These are phyloP conservation scores for Wickerhamomyces bovis DNA, from an alignment of 805 yeast species.

Conservation along the genomic window DNA sequence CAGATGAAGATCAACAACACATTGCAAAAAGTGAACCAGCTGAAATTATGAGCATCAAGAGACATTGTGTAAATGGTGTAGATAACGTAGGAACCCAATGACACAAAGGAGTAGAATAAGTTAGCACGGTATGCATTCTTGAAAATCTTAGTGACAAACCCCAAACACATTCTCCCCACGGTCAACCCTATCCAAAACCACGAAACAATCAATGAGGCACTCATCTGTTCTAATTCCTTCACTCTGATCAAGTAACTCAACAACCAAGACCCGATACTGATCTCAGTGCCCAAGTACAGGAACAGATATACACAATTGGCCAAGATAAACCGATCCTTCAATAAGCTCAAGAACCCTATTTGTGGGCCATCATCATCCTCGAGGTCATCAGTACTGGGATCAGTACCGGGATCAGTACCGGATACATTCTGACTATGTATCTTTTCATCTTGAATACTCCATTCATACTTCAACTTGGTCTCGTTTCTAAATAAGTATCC, in stretches of 20 bases:
- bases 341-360: slow-evolving; percentile 8
- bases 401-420: too few relatives aligned
- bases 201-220: slow-evolving; percentile 58
- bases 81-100: slow-evolving; percentile 26
- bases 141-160: slow-evolving; percentile 47
- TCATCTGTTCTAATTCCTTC: slow-evolving; percentile 39
- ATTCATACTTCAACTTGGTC: slow-evolving; percentile 28
- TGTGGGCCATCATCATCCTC: slow-evolving; percentile 11
- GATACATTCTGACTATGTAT: not conserved
- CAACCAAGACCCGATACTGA: slow-evolving; percentile 66
- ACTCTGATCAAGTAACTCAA: slow-evolving; percentile 55
- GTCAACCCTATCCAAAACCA: slow-evolving; percentile 73
- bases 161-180: slow-evolving; percentile 52
- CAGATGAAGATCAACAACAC: slow-evolving; percentile 28
- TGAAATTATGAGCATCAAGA: slow-evolving; percentile 33
- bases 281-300: slow-evolving; percentile 65
- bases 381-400: too few relatives aligned
- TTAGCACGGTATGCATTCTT: slow-evolving; percentile 36
- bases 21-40: slow-evolving; percentile 5
- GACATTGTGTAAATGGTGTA: slow-evolving; percentile 12
- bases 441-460: slow-evolving; percentile 1
- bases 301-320: slow-evolving; percentile 47
- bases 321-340: slow-evolving; percentile 35
- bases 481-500: slow-evolving; percentile 43
- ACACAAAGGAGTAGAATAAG: slow-evolving; percentile 28